phyloP scores from a whole-genome alignment of 2,329 filamentous ascomycete species.

The Rasamsonia emersonii region DNA sequence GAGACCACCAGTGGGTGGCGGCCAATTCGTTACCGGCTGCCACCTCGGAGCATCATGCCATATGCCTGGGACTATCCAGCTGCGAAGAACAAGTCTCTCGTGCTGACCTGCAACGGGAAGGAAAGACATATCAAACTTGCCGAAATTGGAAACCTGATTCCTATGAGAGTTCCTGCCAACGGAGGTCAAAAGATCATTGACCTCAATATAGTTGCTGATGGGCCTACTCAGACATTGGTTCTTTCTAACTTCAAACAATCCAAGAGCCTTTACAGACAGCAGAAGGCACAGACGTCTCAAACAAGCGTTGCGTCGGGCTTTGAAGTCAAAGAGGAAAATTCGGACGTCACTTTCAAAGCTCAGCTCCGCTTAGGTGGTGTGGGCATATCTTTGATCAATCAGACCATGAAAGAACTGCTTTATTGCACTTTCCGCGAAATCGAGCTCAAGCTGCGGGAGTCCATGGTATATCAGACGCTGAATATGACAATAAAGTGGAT shows the following conservation, averaged over 20 bases:
- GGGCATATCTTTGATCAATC: slow-evolving; percentile 87
- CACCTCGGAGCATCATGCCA: slow-evolving; percentile 94
- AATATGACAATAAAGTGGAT: slow-evolving; percentile 95
- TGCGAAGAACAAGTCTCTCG: slow-evolving; percentile 88
- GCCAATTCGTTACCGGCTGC: slow-evolving; percentile 83
- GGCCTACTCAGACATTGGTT: slow-evolving; percentile 89
- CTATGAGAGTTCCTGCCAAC: slow-evolving; percentile 72
- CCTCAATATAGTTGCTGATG: slow-evolving; percentile 90
- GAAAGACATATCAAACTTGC: slow-evolving; percentile 90
- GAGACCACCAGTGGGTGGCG: slow-evolving; percentile 78
- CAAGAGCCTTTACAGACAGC: slow-evolving; percentile 80
- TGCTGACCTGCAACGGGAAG: slow-evolving; percentile 68
- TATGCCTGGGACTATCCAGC: slow-evolving; percentile 99
- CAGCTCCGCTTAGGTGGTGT: slow-evolving; percentile 83
- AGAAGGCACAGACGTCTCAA: slow-evolving; percentile 46
- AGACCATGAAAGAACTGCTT: slow-evolving; percentile 81
- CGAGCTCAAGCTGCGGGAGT: slow-evolving; percentile 84
- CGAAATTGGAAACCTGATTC: slow-evolving; percentile 91
- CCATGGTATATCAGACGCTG: slow-evolving; percentile 84
- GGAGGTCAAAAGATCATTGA: slow-evolving; percentile 79
- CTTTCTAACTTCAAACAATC: slow-evolving; percentile 89
- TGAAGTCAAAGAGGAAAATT: slow-evolving; percentile 88
- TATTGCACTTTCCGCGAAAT: slow-evolving; percentile 91
- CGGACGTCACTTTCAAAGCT: slow-evolving; percentile 78
- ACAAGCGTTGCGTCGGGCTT: slow-evolving; percentile 61